phyloP scores from a whole-genome alignment of 139 green algal genomes.

The Volvox africanus region DNA sequence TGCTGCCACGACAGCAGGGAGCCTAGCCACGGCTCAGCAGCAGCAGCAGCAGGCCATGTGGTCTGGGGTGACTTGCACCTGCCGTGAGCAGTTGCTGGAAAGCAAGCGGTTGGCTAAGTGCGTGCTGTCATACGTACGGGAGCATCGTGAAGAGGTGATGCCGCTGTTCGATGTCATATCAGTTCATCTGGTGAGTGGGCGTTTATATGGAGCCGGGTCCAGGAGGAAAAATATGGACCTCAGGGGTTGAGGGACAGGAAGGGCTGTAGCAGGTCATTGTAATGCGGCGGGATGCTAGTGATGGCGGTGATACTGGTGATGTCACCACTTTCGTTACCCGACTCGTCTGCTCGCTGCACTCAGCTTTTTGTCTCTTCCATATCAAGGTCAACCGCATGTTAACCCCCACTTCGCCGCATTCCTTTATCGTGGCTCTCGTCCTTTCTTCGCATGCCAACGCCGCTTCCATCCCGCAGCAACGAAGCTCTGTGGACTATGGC shows the following conservation, averaged over 20 bases:
- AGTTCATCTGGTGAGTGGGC: constrained; percentile 64
- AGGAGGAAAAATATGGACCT: too few species aligned
- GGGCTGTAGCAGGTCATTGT: too few species aligned
- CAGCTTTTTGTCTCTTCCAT: too few species aligned
- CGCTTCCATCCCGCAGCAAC: constrained; percentile 19
- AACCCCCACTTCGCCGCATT: too few species aligned
- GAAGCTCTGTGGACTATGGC: constrained; percentile 81
- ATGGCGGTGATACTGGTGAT: too few species aligned
- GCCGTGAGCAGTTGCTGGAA: constrained; percentile 78
- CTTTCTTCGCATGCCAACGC: too few species aligned
- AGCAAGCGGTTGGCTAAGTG: constrained; percentile 87
- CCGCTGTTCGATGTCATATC: constrained; percentile 90
- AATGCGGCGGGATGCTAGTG: too few species aligned
- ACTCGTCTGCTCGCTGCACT: too few species aligned
- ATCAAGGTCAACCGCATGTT: too few species aligned
- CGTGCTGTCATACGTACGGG: constrained; percentile 81
- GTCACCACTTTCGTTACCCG: too few species aligned
- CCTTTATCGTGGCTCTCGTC: too few species aligned
- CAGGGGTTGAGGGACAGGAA: too few species aligned
- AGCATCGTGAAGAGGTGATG: constrained; percentile 72
- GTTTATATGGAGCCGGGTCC: neutral
- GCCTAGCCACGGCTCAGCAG: neutral
- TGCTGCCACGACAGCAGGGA: neutral
- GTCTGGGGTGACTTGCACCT: neutral
- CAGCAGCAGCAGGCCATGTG: constrained; percentile 22